phyloP scores from a whole-genome alignment of 768 basidiomycete species.

The Phanerochaete sordida region DNA sequence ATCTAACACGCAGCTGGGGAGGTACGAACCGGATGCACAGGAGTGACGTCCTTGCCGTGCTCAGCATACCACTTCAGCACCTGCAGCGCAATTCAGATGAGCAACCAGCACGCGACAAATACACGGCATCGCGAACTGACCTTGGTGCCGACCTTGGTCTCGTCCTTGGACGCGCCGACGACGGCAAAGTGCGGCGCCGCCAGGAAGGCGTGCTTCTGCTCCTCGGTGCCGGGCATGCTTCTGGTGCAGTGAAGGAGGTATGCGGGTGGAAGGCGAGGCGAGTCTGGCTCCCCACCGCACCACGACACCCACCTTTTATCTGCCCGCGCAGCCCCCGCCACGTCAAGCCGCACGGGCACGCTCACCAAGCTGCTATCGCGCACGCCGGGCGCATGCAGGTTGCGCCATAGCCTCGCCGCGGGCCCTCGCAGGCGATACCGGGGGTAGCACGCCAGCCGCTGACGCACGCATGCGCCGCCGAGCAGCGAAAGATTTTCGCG shows the following conservation, averaged over 20 bases:
- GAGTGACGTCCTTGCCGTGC: slow-evolving; percentile 57
- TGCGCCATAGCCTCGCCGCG: not conserved
- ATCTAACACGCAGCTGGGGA: not conserved
- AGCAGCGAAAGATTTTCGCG: not conserved
- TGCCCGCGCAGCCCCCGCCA: not conserved
- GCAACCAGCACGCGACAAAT: not conserved
- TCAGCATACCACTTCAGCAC: slow-evolving; percentile 75
- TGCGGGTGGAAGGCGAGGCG: not conserved
- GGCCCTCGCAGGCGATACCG: not conserved
- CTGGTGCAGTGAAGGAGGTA: not conserved
- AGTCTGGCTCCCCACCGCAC: not conserved
- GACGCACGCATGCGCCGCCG: not conserved
- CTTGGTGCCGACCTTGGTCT: slow-evolving; percentile 76
- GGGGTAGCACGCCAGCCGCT: not conserved
- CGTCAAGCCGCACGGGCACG: not conserved
- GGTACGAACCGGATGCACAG: slow-evolving; percentile 65
- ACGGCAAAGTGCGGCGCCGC: slow-evolving; percentile 67
- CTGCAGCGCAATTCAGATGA: slow-evolving; percentile 31
- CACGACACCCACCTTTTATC: not conserved
- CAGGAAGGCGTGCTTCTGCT: slow-evolving; percentile 55
- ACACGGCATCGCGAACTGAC: slow-evolving; percentile 26
- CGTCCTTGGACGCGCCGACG: slow-evolving; percentile 79
- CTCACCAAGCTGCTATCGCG: not conserved
- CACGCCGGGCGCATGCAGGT: not conserved
- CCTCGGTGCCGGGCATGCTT: slow-evolving; percentile 27